Base-by-base conservation (phyloP, 2,329 filamentous ascomycete species). In the Venturia aucupariae region DNA sequence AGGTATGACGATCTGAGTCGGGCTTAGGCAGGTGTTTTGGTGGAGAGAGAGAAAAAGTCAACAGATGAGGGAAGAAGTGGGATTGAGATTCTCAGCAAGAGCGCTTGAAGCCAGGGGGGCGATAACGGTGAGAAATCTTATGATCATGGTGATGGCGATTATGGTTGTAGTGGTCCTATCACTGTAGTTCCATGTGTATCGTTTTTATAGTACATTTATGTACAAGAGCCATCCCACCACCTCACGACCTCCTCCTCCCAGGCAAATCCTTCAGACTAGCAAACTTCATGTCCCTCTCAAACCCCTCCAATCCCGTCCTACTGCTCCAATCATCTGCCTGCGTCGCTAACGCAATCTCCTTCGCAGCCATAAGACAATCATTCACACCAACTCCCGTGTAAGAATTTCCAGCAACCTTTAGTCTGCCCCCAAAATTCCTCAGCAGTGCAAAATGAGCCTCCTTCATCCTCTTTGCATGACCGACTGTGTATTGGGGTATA, bases 401-500 rank as follows among this genome's bases (percentile, higher is more conserved):
- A 17, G 32, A 59, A 22, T 41, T 66, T 32, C 66, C 66, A 32
- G 66, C 66, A 17, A 67, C 66, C 24, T 61, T 62, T 1, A 67
- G 24, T 27, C 54, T 55, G 4, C 60, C 64, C 0, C 44, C 38
- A 35, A 65, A 67, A 24, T 46, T 15, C 32, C 48, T 39, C 24
- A 51, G 17, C 30, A 67, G 51, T 19, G 48, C 39, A 15, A 39
- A 3, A 39, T 67, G 66, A 13, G 48, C 62, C 10, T 67, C 22
- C 39, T 35, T 35, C 59, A 67, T 48, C 35, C 84, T 81, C 10
- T 78, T 74, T 32, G 83, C 76, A 75, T 97, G 93, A 42, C 91
- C 91, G 1, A 96, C 86, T 0, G 82, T 83, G 74, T 96, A 95
- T 76, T 99, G 94, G 13, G 94, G 93, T 68, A 99, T 94, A 72